Evolutionary conservation across 805 yeast genomes (phyloP).

Genomic region (Danielia reshetovae): DNA sequence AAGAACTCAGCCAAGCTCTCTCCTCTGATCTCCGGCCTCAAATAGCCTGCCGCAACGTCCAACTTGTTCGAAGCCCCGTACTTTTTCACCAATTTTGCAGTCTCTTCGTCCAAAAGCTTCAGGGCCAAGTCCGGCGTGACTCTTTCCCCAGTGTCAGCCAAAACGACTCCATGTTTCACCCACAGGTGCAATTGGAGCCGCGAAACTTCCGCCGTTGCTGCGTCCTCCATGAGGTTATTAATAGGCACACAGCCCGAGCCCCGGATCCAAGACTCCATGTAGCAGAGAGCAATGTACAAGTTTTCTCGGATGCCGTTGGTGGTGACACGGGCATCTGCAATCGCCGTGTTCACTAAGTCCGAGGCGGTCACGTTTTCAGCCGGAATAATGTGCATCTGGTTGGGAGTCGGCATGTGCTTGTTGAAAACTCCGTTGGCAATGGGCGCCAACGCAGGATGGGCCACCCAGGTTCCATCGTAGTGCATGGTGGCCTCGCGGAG

Average conservation of each 20-base stretch:
- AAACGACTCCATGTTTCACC: conserved; percentile 16
- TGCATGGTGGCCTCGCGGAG: conserved; percentile 20
- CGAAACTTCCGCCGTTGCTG: conserved; percentile 23
- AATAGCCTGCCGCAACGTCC: conserved; percentile 15
- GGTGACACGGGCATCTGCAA: conserved; percentile 14
- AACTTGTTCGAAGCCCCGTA: conserved; percentile 9
- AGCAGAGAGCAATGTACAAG: conserved; percentile 18
- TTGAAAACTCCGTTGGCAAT: conserved; percentile 18
- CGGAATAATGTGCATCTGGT: conserved; percentile 17
- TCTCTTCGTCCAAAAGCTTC: conserved; percentile 13
- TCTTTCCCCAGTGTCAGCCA: conserved; percentile 10
- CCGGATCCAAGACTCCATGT: conserved; percentile 20
- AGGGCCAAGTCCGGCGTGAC: conserved; percentile 15
- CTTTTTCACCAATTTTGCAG: conserved; percentile 6
- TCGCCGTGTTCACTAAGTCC: conserved; percentile 15
- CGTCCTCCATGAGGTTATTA: conserved; percentile 22
- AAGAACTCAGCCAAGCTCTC: conserved; percentile 16
- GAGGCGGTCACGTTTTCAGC: conserved; percentile 10
- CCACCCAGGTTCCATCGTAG: conserved; percentile 23
- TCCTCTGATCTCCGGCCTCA: conserved; percentile 18
- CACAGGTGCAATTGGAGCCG: conserved; percentile 18
- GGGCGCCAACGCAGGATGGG: conserved; percentile 20
- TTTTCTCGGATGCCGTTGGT: conserved; percentile 17
- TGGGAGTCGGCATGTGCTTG: conserved; percentile 21
- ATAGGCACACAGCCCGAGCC: conserved; percentile 22